phyloP scores from a whole-genome alignment of 208 protist species.

The Wallacemonas rigidus region DNA sequence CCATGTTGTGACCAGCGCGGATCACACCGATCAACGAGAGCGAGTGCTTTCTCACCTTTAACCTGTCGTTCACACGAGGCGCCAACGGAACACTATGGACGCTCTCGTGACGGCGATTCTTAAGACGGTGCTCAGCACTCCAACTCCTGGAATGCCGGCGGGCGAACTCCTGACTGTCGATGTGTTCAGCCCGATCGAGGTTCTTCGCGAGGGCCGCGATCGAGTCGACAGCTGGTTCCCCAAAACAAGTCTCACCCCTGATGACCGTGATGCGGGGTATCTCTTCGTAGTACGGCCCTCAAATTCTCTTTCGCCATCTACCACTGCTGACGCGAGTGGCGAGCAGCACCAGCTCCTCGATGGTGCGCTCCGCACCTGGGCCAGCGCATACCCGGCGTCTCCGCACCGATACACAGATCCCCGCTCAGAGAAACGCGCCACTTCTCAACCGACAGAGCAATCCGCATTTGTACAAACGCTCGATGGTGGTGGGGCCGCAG shows the following conservation, averaged over 20 bases:
- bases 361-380: too few species aligned
- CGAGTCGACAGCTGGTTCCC: neutral
- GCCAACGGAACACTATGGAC: neutral
- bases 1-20: too few species aligned
- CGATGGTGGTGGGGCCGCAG: neutral
- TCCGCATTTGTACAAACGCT: neutral
- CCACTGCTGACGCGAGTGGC: neutral
- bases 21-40: too few species aligned
- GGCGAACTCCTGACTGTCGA: neutral
- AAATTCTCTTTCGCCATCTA: neutral
- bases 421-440: too few species aligned
- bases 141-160: neutral
- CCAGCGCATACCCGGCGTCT: too few species aligned
- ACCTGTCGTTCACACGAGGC: too few species aligned
- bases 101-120: neutral
- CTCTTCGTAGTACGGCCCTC: neutral
- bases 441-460: neutral
- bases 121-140: neutral
- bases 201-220: conserved; percentile 8
- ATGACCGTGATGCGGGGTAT: conserved; percentile 10
- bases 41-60: too few species aligned
- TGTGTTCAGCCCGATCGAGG: conserved; percentile 14
- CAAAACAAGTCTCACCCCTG: neutral
- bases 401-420: too few species aligned
- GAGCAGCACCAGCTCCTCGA: neutral